phyloP scores from a whole-genome alignment of 1,284 basidiomycete species.

The Cryptococcus deneoformans region DNA sequence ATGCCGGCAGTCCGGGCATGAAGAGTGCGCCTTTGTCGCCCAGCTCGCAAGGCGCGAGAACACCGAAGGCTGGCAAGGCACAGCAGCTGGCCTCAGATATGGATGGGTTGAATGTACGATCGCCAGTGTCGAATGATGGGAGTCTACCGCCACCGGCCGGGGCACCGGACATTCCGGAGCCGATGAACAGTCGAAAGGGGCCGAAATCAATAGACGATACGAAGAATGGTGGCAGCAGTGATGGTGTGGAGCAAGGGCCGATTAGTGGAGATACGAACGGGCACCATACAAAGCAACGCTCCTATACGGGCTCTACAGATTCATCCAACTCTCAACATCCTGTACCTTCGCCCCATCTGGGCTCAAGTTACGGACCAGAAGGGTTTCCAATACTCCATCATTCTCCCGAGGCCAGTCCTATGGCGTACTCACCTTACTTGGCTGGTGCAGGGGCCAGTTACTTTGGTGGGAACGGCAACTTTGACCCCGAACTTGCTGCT shows the following conservation, averaged over 20 bases:
- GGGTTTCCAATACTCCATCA: slow-evolving; percentile 32
- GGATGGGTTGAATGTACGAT: slow-evolving; percentile 22
- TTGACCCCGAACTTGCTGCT: slow-evolving; percentile 19
- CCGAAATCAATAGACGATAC: neutral
- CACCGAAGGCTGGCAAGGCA: slow-evolving; percentile 19
- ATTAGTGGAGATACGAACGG: neutral
- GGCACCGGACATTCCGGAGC: neutral
- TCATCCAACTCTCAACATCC: slow-evolving; percentile 25
- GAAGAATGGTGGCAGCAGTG: neutral
- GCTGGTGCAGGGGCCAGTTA: slow-evolving; percentile 3
- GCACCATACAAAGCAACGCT: slow-evolving; percentile 3
- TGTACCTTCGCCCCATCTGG: slow-evolving; percentile 23
- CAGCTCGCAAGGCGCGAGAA: slow-evolving; percentile 22
- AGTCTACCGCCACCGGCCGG: neutral
- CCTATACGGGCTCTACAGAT: slow-evolving; percentile 35
- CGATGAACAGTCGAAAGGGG: neutral
- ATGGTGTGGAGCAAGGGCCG: neutral
- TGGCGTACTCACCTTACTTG: neutral
- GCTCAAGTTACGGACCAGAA: slow-evolving; percentile 43
- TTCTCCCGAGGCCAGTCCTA: slow-evolving; percentile 12
- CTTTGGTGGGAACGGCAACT: neutral
- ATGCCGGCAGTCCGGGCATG: slow-evolving; percentile 6
- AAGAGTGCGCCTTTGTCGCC: slow-evolving; percentile 21
- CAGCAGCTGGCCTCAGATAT: slow-evolving; percentile 18
- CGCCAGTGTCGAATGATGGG: slow-evolving; percentile 8